Evolutionary conservation across 2,329 filamentous ascomycete species (phyloP).

Genomic region (Zasmidium cellare): DNA sequence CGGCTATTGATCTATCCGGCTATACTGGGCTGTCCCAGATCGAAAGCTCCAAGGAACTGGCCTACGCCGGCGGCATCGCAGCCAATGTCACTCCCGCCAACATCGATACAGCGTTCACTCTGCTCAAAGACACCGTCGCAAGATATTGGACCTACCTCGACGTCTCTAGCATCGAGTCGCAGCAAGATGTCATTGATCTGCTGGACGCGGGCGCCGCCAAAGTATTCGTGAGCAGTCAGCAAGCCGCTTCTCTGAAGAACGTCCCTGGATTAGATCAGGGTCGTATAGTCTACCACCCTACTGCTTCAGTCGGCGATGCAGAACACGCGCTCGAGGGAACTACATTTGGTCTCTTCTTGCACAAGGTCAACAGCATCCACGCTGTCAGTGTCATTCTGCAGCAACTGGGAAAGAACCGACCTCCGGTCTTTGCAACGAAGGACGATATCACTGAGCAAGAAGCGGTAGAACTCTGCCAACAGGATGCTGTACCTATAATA

Average conservation of each 20-base stretch:
- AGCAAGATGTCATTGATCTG: conserved; percentile 74
- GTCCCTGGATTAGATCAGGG: conserved; percentile 55
- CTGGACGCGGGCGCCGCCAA: conserved; percentile 83
- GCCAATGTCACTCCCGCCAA: conserved; percentile 48
- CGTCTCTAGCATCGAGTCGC: conserved; percentile 66
- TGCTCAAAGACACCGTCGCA: conserved; percentile 59
- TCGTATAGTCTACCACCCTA: conserved; percentile 54
- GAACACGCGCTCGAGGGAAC: conserved; percentile 45
- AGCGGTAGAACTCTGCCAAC: conserved; percentile 43
- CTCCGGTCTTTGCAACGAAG: conserved; percentile 54
- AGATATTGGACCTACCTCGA: conserved; percentile 70
- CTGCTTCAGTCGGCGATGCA: conserved; percentile 47
- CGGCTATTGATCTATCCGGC: conserved; percentile 49
- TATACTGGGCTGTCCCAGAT: conserved; percentile 49
- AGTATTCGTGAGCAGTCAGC: conserved; percentile 74
- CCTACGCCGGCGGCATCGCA: conserved; percentile 61
- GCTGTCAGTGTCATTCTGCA: conserved; percentile 51
- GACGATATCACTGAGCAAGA: conserved; percentile 40
- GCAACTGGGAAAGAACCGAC: conserved; percentile 50
- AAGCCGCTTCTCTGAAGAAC: conserved; percentile 58
- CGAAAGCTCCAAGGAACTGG: conserved; percentile 48
- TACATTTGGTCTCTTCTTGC: conserved; percentile 47
- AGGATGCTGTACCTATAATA: conserved; percentile 67
- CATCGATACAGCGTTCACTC: conserved; percentile 49
- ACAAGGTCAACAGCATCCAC: conserved; percentile 38